These are phyloP conservation scores for Gossypium schwendimanii DNA, from an alignment of 441 rosid species.

Conservation along the genomic window DNA sequence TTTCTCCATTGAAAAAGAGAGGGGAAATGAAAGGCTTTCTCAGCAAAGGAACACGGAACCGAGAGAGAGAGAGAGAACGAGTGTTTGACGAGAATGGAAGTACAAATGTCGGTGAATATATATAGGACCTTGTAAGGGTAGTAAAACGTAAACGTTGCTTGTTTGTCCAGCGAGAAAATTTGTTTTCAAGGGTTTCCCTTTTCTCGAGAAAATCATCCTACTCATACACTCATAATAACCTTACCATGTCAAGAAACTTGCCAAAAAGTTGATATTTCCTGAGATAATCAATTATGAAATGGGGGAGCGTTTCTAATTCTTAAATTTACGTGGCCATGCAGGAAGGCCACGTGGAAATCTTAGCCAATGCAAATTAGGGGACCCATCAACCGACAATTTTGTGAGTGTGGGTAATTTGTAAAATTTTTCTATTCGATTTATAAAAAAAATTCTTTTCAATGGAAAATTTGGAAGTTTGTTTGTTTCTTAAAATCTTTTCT, in stretches of 20 bases:
- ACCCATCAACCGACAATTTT: not conserved
- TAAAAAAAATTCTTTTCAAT: not conserved
- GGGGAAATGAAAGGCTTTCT: not conserved
- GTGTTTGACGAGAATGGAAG: not conserved
- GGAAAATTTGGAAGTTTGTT: not conserved
- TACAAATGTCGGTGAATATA: not conserved
- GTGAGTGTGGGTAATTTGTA: not conserved
- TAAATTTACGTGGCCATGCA: constrained; percentile 7
- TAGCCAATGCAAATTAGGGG: not conserved
- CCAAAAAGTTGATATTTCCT: not conserved
- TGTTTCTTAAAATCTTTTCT: no score
- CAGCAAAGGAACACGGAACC: not conserved
- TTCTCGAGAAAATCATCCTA: not conserved
- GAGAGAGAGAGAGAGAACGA: not conserved
- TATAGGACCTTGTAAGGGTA: not conserved
- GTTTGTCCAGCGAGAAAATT: not conserved
- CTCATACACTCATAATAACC: not conserved
- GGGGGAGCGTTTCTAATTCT: not conserved
- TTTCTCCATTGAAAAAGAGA: constrained; percentile 11
- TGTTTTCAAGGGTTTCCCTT: not conserved
- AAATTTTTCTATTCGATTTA: no score
- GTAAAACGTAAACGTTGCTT: not conserved
- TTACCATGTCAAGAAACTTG: constrained; percentile 7
- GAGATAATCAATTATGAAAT: not conserved
- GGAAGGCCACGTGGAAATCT: not conserved